Base-by-base conservation (phyloP, 192 early-diverging fungal genomes). In the Pilobolus umbonatus region DNA sequence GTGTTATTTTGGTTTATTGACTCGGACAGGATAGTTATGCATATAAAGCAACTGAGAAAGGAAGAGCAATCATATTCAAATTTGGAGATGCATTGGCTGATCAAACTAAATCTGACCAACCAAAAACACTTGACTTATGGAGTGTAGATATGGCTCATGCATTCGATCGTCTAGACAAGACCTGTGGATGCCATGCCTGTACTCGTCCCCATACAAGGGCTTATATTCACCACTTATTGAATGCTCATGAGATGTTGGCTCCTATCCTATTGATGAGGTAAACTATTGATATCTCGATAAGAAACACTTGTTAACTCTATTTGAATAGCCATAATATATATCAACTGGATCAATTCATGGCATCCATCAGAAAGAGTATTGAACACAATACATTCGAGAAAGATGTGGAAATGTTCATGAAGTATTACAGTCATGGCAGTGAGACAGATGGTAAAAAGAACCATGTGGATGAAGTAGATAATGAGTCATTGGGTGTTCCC, bases 181-280 rank as follows among this genome's bases (percentile, higher is more conserved):
- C 65, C 9, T 91, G 89, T 60, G 57, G 67, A 38, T 91, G 89
- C 62, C 79, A 81, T 47, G 70, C 86, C 17, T 91, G 89, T 60
- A 73, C 67, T 42, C 71, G 64, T 42, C 50, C 56, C 19, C 82
- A 91, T 71, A 79, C 83, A 29, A 78, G 85, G 38, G 80, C 87
- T 7, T 91, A 89, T 60, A 72, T 89, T 45, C 82, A 88, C 67
- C 89, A 91, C 45, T 74, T 91, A 49, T 60, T 88, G 43, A 75
- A 69, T 34, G 75, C 87, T 12, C 81, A 84, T 36, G 89, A 91
- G 67, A 91, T 91, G 89, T 72, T 91, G 39, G 88, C 78, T 15
- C 78, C 78, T 0, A 85, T 91, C 15, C 69, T 91, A 30, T 70
- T 91, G 35, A 86, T 87, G 80, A 75, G 75, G 80, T 82, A 73